phyloP scores from a whole-genome alignment of 768 basidiomycete genomes.

The Lactifluus rugatus region DNA sequence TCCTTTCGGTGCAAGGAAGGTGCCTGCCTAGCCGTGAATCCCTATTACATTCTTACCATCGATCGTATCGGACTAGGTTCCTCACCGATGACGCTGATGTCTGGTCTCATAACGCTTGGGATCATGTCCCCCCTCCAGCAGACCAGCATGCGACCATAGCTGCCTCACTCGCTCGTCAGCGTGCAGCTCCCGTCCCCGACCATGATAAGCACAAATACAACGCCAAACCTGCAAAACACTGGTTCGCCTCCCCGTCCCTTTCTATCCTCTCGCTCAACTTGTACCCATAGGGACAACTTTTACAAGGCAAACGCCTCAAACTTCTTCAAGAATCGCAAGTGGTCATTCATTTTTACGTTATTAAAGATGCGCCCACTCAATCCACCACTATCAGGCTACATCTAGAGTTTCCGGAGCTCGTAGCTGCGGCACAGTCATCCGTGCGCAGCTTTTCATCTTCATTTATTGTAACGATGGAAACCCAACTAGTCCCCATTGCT shows the following conservation, averaged over 20 bases:
- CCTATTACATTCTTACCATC: background rate
- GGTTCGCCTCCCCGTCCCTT: constrained; percentile 34
- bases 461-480: background rate
- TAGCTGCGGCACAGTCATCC: constrained; percentile 45
- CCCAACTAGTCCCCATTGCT: background rate
- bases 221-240: constrained; percentile 61
- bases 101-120: constrained; percentile 87
- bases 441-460: background rate
- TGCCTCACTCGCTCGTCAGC: constrained; percentile 61
- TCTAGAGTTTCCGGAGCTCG: constrained; percentile 89
- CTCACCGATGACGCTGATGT: constrained; percentile 61
- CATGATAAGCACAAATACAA: constrained; percentile 66
- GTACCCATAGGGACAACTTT: constrained; percentile 71
- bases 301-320: constrained; percentile 79
- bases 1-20: constrained; percentile 63
- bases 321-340: constrained; percentile 93
- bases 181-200: constrained; percentile 58
- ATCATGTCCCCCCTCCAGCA: constrained; percentile 75
- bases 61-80: constrained; percentile 37
- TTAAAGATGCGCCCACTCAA: background rate
- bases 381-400: constrained; percentile 48
- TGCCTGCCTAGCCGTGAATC: background rate
- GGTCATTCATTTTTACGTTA: constrained; percentile 33
- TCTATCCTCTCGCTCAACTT: background rate
- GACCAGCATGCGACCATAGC: constrained; percentile 72